A percentile compares a stretch with the other conserved stretches of the same genome.
Conservation (phyloP, 2,329 filamentous ascomycete genomes). For the Byssothecium circinans region DNA sequence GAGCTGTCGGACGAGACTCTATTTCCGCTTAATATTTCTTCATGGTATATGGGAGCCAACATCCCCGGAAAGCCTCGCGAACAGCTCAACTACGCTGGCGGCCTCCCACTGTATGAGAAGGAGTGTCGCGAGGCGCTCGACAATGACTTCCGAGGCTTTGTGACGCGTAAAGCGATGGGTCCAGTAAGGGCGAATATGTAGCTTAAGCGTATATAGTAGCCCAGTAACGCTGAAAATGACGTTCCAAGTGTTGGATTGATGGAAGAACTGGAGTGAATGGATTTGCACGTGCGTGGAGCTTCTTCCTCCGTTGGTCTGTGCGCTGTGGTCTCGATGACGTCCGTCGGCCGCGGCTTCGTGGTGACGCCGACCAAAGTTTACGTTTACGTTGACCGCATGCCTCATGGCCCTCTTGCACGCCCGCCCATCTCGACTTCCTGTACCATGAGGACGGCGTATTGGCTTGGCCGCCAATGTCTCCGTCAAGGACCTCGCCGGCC, state of each 20-base stretch:
- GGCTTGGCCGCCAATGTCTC: slow-evolving; percentile 54
- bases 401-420: slow-evolving; percentile 31
- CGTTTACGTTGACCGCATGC: neutral
- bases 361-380: slow-evolving; percentile 6
- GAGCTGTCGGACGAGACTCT: slow-evolving; percentile 47
- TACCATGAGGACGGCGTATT: slow-evolving; percentile 55
- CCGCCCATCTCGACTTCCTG: slow-evolving; percentile 21
- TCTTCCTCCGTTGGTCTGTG: neutral
- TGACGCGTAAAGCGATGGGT: slow-evolving; percentile 25
- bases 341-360: slow-evolving; percentile 8
- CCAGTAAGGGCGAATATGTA: no score
- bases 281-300: slow-evolving; percentile 1
- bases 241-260: no score
- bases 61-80: slow-evolving; percentile 51
- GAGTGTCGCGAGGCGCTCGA: slow-evolving; percentile 44
- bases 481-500: slow-evolving; percentile 41
- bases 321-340: slow-evolving; percentile 10
- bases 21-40: slow-evolving; percentile 45
- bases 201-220: neutral
- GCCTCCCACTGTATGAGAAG: slow-evolving; percentile 45
- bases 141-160: slow-evolving; percentile 38
- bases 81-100: slow-evolving; percentile 50
- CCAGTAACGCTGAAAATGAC: neutral
- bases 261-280: neutral
- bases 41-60: slow-evolving; percentile 51